A percentile compares a stretch with the other conserved stretches of the same genome.
Evolutionary conservation across 1,139 yeast species (phyloP).

Genomic region (Blastobotrys apis): DNA sequence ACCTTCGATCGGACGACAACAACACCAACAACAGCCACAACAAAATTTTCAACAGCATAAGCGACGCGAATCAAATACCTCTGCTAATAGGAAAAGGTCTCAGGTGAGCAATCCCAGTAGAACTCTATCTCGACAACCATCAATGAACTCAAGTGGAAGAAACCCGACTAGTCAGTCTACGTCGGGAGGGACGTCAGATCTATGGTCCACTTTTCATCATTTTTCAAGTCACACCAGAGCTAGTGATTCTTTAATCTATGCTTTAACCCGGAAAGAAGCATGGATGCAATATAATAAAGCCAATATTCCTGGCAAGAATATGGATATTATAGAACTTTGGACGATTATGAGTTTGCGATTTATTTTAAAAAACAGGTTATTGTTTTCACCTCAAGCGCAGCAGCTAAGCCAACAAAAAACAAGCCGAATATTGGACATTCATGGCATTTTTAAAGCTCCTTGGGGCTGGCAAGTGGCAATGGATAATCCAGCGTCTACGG

Average conservation of each 20-base stretch:
- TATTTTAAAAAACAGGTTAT: slow-evolving; percentile 24
- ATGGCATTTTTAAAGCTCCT: slow-evolving; percentile 33
- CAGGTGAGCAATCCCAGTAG: slow-evolving; percentile 5
- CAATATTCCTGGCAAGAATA: slow-evolving; percentile 15
- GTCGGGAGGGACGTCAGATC: slow-evolving; percentile 1
- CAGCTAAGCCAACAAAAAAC: slow-evolving; percentile 4
- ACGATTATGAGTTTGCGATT: slow-evolving; percentile 33
- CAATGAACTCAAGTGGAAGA: background rate
- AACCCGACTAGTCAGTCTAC: background rate
- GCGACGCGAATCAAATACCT: background rate
- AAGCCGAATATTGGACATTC: slow-evolving; percentile 31
- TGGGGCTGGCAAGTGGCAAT: slow-evolving; percentile 43
- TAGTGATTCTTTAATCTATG: slow-evolving; percentile 33
- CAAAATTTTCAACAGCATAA: too few species aligned
- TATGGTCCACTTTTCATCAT: slow-evolving; percentile 27
- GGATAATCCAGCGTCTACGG: slow-evolving; percentile 35
- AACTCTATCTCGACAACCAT: slow-evolving; percentile 1
- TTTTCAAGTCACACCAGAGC: slow-evolving; percentile 28
- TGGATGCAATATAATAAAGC: slow-evolving; percentile 29
- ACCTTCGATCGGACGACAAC: slow-evolving; percentile 3
- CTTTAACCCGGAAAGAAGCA: slow-evolving; percentile 33
- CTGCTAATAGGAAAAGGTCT: background rate
- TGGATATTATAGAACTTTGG: slow-evolving; percentile 33
- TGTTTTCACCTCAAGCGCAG: slow-evolving; percentile 19
- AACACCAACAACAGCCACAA: background rate